Conservation (phyloP, 306 rosid species). For the Crataegus laevigata region DNA sequence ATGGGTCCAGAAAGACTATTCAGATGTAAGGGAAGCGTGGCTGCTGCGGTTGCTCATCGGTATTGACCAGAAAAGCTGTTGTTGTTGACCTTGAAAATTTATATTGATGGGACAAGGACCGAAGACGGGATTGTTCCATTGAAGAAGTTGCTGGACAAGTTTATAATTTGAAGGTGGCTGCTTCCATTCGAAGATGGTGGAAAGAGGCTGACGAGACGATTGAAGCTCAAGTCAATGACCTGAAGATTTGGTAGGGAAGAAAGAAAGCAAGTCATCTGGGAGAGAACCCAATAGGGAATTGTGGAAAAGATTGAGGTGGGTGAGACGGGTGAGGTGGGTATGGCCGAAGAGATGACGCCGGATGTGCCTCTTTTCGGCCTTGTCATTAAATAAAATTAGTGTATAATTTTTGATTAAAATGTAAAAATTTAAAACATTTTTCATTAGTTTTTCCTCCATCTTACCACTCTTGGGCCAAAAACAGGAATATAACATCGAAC, state of each 20-base stretch:
- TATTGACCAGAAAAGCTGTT: slow-evolving; percentile 54
- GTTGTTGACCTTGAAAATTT: slow-evolving; percentile 67
- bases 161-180: slow-evolving; percentile 25
- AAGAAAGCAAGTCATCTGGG: slow-evolving; percentile 27
- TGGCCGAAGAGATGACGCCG: slow-evolving; percentile 36
- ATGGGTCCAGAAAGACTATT: slow-evolving; percentile 55
- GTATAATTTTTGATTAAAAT: too few relatives aligned
- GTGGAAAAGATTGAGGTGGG: slow-evolving; percentile 59
- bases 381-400: too few relatives aligned
- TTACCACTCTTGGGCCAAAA: background rate
- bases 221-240: slow-evolving; percentile 6
- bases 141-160: slow-evolving; percentile 73
- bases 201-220: slow-evolving; percentile 33
- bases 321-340: slow-evolving; percentile 42
- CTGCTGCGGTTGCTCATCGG: slow-evolving; percentile 23
- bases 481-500: too few relatives aligned
- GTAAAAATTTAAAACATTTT: too few relatives aligned
- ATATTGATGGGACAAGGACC: slow-evolving; percentile 26
- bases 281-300: slow-evolving; percentile 47
- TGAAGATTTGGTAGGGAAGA: slow-evolving; percentile 14
- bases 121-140: slow-evolving; percentile 48
- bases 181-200: background rate
- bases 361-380: slow-evolving; percentile 51
- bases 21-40: slow-evolving; percentile 28
- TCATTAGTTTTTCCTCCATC: too few relatives aligned